Base-by-base conservation (phyloP, 768 basidiomycete genomes). In the Myochromella boudieri region DNA sequence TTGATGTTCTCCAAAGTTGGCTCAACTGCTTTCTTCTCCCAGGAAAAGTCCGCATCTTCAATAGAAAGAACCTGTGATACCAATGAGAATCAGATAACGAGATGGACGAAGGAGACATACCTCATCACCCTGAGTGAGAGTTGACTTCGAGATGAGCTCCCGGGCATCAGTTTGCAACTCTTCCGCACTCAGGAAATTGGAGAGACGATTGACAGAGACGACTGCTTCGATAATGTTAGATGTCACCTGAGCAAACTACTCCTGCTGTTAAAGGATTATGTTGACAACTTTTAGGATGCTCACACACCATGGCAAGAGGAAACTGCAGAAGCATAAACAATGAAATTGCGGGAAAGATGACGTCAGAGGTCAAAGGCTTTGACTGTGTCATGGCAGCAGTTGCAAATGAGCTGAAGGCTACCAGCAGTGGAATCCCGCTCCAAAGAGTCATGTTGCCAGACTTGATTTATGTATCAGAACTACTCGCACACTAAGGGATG, bases 341-440 rank as follows among this genome's bases (percentile, higher is more conserved):
- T 0, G 91, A 86, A 51, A 98, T 93, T 0, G 91, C 84, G n/a
- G 95, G 95, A 77, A 98, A 98, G 53, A 97, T 95, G 41, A 92
- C 70, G 52, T 97, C 94, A 0, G 87, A 81, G 0, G 95, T 97
- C 1, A 98, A 66, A 3, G 93, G 90, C 22, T 62, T 75, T 1
- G 75, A 64, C 3, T 83, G 82, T 1, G 77, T 75, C 14, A 72
- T 57, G 0, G 89, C 82, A 6, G 88, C 88, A 0, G 77, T 77
- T 6, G 88, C 83, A 54, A 95, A 87, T 0, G 90, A 91, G 58
- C 86, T 84, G 63, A 92, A 87, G 10, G 87, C 87, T 4, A 91
- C 90, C 3, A 91, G 68, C 11, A 90, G 50, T 0, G 85, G 88
- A 45, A 87, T 80, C 37, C 85, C 84, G 37, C 65, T 70, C 87